These are phyloP conservation scores for Colletotrichum viniferum DNA, from an alignment of 2,329 filamentous ascomycete species.

Conservation along the genomic window DNA sequence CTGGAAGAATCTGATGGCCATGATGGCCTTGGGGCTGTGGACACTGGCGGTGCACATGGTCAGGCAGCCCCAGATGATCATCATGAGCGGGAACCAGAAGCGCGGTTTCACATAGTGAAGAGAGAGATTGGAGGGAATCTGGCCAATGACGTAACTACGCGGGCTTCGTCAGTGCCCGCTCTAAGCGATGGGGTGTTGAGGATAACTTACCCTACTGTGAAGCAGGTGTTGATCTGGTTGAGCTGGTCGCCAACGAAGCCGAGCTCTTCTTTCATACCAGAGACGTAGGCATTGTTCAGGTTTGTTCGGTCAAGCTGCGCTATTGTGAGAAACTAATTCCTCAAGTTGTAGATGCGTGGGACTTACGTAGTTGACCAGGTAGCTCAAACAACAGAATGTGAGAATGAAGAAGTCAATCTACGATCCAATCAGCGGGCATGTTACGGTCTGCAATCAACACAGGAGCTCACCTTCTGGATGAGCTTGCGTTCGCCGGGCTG, in stretches of 20 bases:
- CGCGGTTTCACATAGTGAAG: conserved; percentile 67
- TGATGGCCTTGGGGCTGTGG: conserved; percentile 57
- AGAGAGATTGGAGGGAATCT: conserved; percentile 65
- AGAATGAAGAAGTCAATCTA: conserved; percentile 63
- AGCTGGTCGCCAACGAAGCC: conserved; percentile 38
- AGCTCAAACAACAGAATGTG: conserved; percentile 65
- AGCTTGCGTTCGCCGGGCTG: conserved; percentile 47
- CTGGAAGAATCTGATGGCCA: conserved; percentile 48
- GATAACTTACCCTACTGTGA: conserved; percentile 43
- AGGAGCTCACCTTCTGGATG: conserved; percentile 53
- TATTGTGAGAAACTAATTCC: neutral
- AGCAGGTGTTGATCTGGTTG: conserved; percentile 58
- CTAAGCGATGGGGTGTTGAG: fast-evolving
- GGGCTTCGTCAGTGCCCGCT: neutral
- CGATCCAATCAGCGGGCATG: neutral
- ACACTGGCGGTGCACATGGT: conserved; percentile 65
- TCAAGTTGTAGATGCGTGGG: neutral
- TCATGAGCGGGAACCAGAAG: conserved; percentile 68
- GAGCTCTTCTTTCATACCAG: conserved; percentile 42
- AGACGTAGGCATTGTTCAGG: conserved; percentile 41
- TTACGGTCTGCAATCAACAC: fast-evolving
- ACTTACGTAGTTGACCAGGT: conserved; percentile 58
- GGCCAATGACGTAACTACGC: conserved; percentile 53
- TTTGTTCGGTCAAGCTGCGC: conserved; percentile 26
- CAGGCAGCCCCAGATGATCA: conserved; percentile 66